Conservation (phyloP, 1,139 yeast genomes). For the Candida neerlandica region DNA sequence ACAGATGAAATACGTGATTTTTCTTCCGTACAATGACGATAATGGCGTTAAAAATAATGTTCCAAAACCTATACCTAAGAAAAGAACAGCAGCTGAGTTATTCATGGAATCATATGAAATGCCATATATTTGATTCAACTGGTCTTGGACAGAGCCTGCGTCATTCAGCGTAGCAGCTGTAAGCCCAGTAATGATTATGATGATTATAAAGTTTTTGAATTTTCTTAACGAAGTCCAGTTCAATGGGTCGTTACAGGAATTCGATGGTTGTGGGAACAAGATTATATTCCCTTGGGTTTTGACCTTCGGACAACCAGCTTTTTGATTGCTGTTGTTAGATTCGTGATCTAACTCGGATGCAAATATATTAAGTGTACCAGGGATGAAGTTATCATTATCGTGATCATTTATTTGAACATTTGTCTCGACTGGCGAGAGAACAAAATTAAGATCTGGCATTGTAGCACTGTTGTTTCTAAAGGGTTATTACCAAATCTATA, state of each 20-base stretch:
- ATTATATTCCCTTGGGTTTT: conserved; percentile 32
- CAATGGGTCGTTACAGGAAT: conserved; percentile 51
- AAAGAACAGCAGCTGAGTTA: conserved; percentile 81
- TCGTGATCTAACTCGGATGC: conserved; percentile 22
- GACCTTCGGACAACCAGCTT: conserved; percentile 11
- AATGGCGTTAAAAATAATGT: conserved; percentile 73
- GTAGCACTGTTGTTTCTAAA: neutral
- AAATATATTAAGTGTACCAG: conserved; percentile 64
- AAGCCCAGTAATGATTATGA: conserved; percentile 70
- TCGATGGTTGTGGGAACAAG: conserved; percentile 45
- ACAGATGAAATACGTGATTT: conserved; percentile 67
- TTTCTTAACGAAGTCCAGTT: conserved; percentile 56
- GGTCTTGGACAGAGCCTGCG: conserved; percentile 78
- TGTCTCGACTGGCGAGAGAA: conserved; percentile 10
- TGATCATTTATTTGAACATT: conserved; percentile 12
- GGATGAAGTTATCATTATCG: conserved; percentile 49
- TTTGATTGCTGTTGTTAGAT: conserved; percentile 19
- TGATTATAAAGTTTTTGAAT: conserved; percentile 55
- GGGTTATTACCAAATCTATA: too few relatives aligned
- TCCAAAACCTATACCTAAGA: conserved; percentile 72
- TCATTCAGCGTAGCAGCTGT: conserved; percentile 85
- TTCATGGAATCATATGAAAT: conserved; percentile 76
- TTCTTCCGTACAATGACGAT: conserved; percentile 72
- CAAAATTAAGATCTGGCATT: conserved; percentile 5
- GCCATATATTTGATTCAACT: conserved; percentile 61